phyloP scores from a whole-genome alignment of 352 stramenopile species.

The Globisporangium alternatum region DNA sequence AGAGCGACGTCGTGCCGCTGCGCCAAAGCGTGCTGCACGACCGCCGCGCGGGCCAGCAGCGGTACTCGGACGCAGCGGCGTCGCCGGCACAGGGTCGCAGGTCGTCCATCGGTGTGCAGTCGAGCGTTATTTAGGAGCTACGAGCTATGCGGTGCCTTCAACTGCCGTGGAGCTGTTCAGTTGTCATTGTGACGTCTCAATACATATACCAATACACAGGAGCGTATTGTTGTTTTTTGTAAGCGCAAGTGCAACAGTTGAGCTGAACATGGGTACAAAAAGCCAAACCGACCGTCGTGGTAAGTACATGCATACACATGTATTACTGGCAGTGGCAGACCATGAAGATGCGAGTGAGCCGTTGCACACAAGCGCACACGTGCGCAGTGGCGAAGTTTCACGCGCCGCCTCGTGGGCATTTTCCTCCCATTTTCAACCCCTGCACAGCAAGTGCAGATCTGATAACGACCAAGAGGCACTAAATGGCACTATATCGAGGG shows the following conservation, averaged over 20 bases:
- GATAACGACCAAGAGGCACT: background rate
- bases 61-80: background rate
- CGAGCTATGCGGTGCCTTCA: background rate
- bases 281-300: background rate
- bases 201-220: no score
- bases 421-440: background rate
- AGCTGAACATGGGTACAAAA: background rate
- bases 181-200: background rate
- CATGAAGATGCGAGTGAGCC: background rate
- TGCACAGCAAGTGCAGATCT: background rate
- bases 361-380: background rate
- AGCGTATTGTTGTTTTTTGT: background rate
- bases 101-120: slow-evolving; percentile 2
- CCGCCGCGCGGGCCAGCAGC: slow-evolving; percentile 13
- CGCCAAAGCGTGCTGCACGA: background rate
- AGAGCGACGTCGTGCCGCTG: slow-evolving; percentile 7
- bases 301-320: background rate
- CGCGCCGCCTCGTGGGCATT: background rate
- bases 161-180: background rate
- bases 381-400: background rate
- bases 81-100: background rate
- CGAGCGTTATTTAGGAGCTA: background rate
- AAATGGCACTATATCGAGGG: background rate
- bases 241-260: background rate
- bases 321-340: background rate